A percentile compares a stretch with the other conserved stretches of the same genome.
phyloP scores from a whole-genome alignment of 2,329 filamentous ascomycete genomes.

The Lasiodiplodia gonubiensis region DNA sequence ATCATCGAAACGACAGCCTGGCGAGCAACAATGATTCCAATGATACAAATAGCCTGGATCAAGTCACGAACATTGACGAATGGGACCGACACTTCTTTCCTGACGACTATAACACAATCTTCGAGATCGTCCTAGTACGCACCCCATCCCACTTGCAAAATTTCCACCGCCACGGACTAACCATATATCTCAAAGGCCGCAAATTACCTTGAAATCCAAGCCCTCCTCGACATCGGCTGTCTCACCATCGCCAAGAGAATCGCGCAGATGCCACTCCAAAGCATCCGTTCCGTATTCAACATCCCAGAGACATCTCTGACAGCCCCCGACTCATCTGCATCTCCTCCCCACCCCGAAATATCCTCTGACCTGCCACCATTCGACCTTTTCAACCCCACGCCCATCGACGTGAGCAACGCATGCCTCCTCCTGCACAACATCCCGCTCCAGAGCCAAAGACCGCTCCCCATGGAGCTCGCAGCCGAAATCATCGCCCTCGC shows the following conservation, averaged over 20 bases:
- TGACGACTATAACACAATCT: no score
- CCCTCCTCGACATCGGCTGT: neutral
- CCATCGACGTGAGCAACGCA: neutral
- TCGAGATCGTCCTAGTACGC: no score
- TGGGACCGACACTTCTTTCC: no score
- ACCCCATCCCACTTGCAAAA: no score
- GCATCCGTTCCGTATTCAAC: neutral
- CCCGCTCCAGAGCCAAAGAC: neutral
- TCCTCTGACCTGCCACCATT: neutral
- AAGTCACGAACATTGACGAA: no score
- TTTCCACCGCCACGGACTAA: no score
- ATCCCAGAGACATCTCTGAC: neutral
- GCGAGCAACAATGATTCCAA: no score
- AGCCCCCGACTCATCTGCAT: neutral
- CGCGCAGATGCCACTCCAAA: neutral
- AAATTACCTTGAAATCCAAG: neutral
- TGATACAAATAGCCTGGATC: no score
- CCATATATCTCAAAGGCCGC: neutral
- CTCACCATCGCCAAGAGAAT: neutral
- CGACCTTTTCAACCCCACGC: neutral
- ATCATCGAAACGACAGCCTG: no score
- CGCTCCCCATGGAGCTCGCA: conserved; percentile 36
- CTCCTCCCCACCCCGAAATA: neutral
- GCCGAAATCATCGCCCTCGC: neutral
- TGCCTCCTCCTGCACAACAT: neutral